These are phyloP conservation scores for Penicillium sp. DNA, from an alignment of 2,329 filamentous ascomycete genomes.

Conservation along the genomic window DNA sequence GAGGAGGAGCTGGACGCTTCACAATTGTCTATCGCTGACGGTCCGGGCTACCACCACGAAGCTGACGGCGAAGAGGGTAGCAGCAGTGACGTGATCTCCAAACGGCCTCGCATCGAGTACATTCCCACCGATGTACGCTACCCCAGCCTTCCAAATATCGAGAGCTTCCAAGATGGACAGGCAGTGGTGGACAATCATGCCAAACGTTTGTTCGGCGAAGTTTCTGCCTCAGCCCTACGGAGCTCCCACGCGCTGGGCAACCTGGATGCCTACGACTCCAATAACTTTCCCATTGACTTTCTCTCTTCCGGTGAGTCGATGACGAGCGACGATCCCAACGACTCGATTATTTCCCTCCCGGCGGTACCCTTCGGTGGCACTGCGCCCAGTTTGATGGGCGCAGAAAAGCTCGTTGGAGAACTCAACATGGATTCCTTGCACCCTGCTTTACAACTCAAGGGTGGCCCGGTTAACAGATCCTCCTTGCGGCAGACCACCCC, in stretches of 20 bases:
- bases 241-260: constrained; percentile 45
- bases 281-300: constrained; percentile 33
- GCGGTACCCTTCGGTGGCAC: constrained; percentile 30
- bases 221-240: constrained; percentile 47
- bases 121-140: constrained; percentile 31
- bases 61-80: constrained; percentile 30
- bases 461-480: constrained; percentile 23
- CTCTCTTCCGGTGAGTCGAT: constrained; percentile 37
- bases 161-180: constrained; percentile 28
- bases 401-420: constrained; percentile 41
- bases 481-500: constrained; percentile 29
- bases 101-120: constrained; percentile 29
- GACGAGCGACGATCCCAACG: constrained; percentile 30
- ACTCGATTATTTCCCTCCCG: constrained; percentile 33
- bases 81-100: constrained; percentile 30
- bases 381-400: constrained; percentile 41
- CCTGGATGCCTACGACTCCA: constrained; percentile 23
- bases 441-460: constrained; percentile 25
- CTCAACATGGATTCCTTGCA: constrained; percentile 42
- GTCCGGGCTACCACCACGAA: constrained; percentile 18
- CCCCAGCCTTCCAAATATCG: constrained; percentile 36
- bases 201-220: constrained; percentile 54
- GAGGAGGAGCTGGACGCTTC: constrained; percentile 47
- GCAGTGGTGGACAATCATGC: constrained; percentile 22
- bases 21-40: constrained; percentile 54